Evolutionary conservation across 1,284 basidiomycete species (phyloP).

Genomic region (Marasmius tenuissimus): DNA sequence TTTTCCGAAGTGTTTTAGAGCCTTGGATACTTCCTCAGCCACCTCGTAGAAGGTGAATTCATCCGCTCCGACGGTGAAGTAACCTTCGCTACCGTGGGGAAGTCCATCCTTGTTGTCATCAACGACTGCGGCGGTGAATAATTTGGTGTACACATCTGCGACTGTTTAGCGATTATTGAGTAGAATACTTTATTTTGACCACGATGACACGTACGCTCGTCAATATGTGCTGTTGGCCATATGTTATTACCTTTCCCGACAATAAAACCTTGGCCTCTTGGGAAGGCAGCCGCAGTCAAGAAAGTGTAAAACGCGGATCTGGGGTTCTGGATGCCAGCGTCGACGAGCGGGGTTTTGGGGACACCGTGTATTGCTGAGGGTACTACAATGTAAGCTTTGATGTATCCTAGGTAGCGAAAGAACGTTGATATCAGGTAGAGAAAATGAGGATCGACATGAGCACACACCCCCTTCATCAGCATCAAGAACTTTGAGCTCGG

Average conservation of each 20-base stretch:
- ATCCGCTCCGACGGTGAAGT: background rate
- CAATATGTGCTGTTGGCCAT: background rate
- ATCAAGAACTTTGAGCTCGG: conserved; percentile 25
- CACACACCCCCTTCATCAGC: conserved; percentile 32
- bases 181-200: background rate
- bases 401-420: background rate
- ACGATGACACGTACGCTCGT: background rate
- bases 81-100: background rate
- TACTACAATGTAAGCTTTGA: background rate
- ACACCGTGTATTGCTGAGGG: background rate
- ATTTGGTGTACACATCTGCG: background rate
- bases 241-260: background rate
- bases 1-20: background rate
- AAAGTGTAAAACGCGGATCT: background rate
- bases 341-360: background rate
- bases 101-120: background rate
- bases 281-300: background rate
- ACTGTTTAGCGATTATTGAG: background rate
- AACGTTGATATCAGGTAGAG: background rate
- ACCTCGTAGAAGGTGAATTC: background rate
- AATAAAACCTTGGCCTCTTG: background rate
- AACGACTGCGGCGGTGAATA: background rate
- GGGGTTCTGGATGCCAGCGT: background rate
- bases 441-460: background rate
- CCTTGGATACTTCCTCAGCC: background rate